Conservation (phyloP, 78 protist species). For the Trichosphaerium sp. region DNA sequence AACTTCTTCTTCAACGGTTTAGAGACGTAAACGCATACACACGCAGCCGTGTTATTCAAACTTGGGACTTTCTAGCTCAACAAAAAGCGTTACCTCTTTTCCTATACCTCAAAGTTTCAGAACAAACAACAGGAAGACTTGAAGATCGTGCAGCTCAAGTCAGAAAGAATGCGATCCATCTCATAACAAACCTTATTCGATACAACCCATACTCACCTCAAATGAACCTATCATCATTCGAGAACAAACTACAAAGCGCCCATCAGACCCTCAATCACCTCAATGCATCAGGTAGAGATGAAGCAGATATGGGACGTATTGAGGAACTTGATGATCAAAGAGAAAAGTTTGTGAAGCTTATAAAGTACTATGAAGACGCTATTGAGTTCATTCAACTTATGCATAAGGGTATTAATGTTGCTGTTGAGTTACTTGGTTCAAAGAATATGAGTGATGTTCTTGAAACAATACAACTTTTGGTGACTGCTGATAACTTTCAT, state of each 20-base stretch:
- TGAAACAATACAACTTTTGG: conserved; percentile 31
- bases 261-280: not conserved
- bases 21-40: not conserved
- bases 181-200: not conserved
- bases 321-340: not conserved
- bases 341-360: not conserved
- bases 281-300: not conserved
- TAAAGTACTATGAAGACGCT: not conserved
- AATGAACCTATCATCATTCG: not conserved
- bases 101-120: not conserved
- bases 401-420: not conserved
- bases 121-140: conserved; percentile 8
- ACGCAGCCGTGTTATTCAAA: not conserved
- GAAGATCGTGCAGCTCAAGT: conserved; percentile 9
- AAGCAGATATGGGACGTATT: not conserved
- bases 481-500: not conserved
- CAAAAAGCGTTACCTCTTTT: not conserved
- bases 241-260: not conserved
- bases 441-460: conserved; percentile 5
- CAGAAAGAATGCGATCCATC: conserved; percentile 17
- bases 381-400: conserved; percentile 4
- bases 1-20: not conserved
- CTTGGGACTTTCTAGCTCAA: not conserved
- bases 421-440: conserved; percentile 27
- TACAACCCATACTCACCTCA: conserved; percentile 1